Evolutionary conservation across 2,329 filamentous ascomycete genomes (phyloP).

Genomic region (Stagonosporopsis chrysanthemi): DNA sequence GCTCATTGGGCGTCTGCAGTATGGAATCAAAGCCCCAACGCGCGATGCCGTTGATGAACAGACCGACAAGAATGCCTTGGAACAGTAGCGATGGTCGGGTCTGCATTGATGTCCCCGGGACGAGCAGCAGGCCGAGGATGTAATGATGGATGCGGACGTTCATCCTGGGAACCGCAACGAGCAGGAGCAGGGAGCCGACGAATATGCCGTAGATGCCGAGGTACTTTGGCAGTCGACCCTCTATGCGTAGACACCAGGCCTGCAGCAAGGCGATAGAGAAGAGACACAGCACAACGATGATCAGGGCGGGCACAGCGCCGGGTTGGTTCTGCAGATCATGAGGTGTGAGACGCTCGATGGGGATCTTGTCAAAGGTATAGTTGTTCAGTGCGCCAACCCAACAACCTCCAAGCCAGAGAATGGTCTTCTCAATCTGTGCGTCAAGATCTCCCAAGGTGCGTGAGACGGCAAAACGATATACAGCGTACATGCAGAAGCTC

Average conservation of each 20-base stretch:
- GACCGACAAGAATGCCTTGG: conserved; percentile 85
- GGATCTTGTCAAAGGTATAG: conserved; percentile 93
- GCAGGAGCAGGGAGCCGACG: conserved; percentile 69
- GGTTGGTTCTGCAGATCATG: conserved; percentile 90
- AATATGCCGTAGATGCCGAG: conserved; percentile 80
- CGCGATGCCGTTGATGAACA: conserved; percentile 93
- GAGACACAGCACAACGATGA: conserved; percentile 77
- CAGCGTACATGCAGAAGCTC: conserved; percentile 84
- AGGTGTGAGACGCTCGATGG: conserved; percentile 87
- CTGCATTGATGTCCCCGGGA: conserved; percentile 88
- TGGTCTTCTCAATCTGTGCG: conserved; percentile 86
- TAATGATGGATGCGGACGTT: conserved; percentile 94
- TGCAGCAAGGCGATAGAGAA: conserved; percentile 74
- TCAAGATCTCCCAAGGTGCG: conserved; percentile 75
- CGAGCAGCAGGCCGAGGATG: conserved; percentile 82
- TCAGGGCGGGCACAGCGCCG: conserved; percentile 82
- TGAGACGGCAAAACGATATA: conserved; percentile 82
- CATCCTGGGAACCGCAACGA: conserved; percentile 76
- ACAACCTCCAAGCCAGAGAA: conserved; percentile 87
- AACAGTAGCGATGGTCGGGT: conserved; percentile 85
- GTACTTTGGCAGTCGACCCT: conserved; percentile 80
- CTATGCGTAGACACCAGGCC: conserved; percentile 84
- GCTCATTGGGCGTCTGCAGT: conserved; percentile 77
- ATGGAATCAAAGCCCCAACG: conserved; percentile 93
- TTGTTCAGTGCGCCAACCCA: conserved; percentile 94